A percentile compares a stretch with the other conserved stretches of the same genome.
Evolutionary conservation across 2,329 filamentous ascomycete species (phyloP).

Genomic region (Phaeophleospora eucalypticola): DNA sequence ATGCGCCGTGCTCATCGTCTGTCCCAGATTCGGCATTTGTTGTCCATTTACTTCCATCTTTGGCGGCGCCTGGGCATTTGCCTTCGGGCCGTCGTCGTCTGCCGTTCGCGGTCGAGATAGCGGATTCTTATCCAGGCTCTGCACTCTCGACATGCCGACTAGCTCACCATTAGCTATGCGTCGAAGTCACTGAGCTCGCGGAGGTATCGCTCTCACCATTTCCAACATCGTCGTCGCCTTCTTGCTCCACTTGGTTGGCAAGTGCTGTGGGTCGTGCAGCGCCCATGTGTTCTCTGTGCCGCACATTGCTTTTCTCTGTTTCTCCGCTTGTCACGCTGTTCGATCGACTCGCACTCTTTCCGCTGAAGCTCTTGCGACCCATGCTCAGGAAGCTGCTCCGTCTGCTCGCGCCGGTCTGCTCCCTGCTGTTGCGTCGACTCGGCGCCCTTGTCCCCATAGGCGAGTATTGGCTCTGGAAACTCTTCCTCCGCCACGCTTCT

Average conservation of each 20-base stretch:
- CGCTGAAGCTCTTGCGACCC: slow-evolving; percentile 23
- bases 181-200: not conserved
- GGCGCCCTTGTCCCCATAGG: slow-evolving; percentile 48
- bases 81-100: slow-evolving; percentile 12
- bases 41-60: not conserved
- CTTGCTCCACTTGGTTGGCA: slow-evolving; percentile 38
- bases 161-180: not conserved
- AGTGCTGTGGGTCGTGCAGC: slow-evolving; percentile 26
- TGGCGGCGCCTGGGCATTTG: not conserved
- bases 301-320: slow-evolving; percentile 16
- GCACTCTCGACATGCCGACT: slow-evolving; percentile 35
- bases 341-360: slow-evolving; percentile 11
- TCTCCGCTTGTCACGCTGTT: slow-evolving; percentile 22
- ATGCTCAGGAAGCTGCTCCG: slow-evolving; percentile 29
- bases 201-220: slow-evolving; percentile 38
- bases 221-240: slow-evolving; percentile 44
- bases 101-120: slow-evolving; percentile 28
- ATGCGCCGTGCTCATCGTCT: slow-evolving; percentile 26
- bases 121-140: slow-evolving; percentile 26
- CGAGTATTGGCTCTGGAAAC: slow-evolving; percentile 43
- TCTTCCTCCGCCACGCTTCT: slow-evolving; percentile 45
- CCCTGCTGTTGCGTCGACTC: slow-evolving; percentile 31
- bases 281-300: slow-evolving; percentile 16
- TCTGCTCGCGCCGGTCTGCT: slow-evolving; percentile 15
- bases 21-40: slow-evolving; percentile 22